phyloP scores from a whole-genome alignment of 768 basidiomycete genomes.

The Lactarius hengduanensis region DNA sequence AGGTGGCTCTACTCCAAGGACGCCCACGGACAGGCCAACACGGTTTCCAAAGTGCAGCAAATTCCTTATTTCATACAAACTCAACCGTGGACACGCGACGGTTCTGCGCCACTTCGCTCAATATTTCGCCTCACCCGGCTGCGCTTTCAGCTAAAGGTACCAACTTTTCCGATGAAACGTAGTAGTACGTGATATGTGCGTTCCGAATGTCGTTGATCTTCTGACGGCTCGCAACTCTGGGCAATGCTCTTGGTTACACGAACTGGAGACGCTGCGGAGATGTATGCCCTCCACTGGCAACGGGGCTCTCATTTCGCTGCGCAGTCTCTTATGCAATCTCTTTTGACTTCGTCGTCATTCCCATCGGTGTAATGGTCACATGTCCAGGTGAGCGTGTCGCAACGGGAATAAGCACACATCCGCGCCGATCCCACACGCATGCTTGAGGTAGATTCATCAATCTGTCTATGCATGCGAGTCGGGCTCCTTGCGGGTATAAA shows the following conservation, averaged over 20 bases:
- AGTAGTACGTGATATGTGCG: not conserved
- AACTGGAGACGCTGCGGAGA: not conserved
- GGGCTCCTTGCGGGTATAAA: conserved; percentile 7
- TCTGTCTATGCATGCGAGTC: not conserved
- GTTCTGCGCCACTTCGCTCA: not conserved
- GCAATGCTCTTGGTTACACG: not conserved
- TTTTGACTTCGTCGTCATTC: not conserved
- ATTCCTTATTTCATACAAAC: too few relatives aligned
- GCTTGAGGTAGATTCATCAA: not conserved
- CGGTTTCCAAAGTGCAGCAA: not conserved
- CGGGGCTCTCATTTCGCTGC: not conserved
- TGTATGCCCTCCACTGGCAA: not conserved
- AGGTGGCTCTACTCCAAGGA: not conserved
- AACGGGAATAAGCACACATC: not conserved
- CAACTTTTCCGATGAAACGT: not conserved
- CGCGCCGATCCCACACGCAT: not conserved
- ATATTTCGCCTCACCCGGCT: not conserved
- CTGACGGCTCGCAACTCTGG: not conserved
- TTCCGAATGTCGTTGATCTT: not conserved
- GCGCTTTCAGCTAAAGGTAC: not conserved
- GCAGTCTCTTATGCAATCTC: not conserved
- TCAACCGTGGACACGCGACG: too few relatives aligned
- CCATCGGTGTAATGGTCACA: not conserved
- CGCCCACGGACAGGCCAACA: not conserved
- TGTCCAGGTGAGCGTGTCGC: not conserved